Evolutionary conservation across 1,139 yeast species (phyloP).

Genomic region (Magnusiomyces sp.): DNA sequence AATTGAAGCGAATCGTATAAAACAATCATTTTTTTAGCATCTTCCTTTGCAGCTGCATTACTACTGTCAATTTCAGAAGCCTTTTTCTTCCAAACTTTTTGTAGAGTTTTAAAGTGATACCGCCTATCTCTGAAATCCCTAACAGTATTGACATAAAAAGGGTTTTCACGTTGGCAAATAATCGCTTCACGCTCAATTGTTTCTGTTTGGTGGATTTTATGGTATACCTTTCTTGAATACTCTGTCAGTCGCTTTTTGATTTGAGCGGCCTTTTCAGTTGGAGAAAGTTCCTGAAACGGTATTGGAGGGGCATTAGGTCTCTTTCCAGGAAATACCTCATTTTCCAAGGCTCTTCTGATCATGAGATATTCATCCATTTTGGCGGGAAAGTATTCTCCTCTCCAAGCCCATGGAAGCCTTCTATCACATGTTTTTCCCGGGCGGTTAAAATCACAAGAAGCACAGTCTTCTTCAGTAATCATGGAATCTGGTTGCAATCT

Average conservation of each 20-base stretch:
- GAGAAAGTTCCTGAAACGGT: conserved; percentile 56
- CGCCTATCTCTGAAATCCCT: conserved; percentile 92
- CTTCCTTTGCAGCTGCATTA: conserved; percentile 60
- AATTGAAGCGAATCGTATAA: conserved; percentile 90
- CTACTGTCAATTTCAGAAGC: conserved; percentile 42
- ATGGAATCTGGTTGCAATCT: conserved; percentile 97
- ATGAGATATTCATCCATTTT: conserved; percentile 84
- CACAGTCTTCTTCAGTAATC: conserved; percentile 93
- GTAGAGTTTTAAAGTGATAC: conserved; percentile 88
- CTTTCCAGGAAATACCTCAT: conserved; percentile 58
- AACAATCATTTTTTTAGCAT: conserved; percentile 88
- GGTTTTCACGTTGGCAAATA: conserved; percentile 95
- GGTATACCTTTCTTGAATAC: conserved; percentile 78
- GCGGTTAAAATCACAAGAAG: conserved; percentile 92
- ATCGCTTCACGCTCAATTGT: conserved; percentile 87
- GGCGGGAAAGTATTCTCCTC: conserved; percentile 93
- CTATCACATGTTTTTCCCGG: conserved; percentile 94
- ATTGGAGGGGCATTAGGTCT: conserved; percentile 44
- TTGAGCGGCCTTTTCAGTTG: conserved; percentile 67
- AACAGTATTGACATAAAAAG: conserved; percentile 92
- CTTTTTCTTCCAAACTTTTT: conserved; percentile 91
- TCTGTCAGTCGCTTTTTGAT: conserved; percentile 77
- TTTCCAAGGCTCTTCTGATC: conserved; percentile 76
- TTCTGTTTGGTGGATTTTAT: conserved; percentile 70
- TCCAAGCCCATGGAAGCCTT: conserved; percentile 93